A percentile compares a stretch with the other conserved stretches of the same genome.
Conservation (phyloP, 768 basidiomycete species). For the Trametes villosa region DNA sequence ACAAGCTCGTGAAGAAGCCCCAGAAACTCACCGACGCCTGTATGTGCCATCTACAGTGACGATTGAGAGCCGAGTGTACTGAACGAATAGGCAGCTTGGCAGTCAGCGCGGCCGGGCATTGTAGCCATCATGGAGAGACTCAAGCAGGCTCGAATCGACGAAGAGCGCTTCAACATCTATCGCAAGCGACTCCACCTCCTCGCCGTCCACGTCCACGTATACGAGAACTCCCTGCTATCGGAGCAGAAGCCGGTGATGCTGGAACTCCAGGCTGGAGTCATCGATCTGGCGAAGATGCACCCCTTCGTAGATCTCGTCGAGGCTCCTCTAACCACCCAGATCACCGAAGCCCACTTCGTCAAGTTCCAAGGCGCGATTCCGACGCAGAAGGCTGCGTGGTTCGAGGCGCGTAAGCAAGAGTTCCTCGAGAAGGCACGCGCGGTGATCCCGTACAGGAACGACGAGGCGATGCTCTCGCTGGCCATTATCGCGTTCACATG, state of each 20-base stretch:
- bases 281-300: not conserved
- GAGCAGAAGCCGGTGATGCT: not conserved
- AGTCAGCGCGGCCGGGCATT: not conserved
- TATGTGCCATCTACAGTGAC: not conserved
- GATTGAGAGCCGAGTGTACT: not conserved
- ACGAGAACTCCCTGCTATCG: not conserved
- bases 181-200: not conserved
- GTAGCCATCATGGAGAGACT: slow-evolving; percentile 11
- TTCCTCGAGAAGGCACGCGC: not conserved
- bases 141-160: not conserved
- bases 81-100: slow-evolving; percentile 11
- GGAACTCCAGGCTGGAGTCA: not conserved
- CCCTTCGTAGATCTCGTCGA: not conserved
- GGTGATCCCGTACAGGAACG: no score
- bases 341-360: not conserved
- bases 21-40: slow-evolving; percentile 19
- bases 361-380: not conserved
- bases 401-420: not conserved
- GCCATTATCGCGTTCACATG: slow-evolving; percentile 9
- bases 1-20: slow-evolving; percentile 9
- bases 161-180: not conserved
- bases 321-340: not conserved
- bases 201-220: not conserved
- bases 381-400: not conserved
- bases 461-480: not conserved